Conservation (phyloP, 768 basidiomycete genomes). For the Leccinum sublutescens region DNA sequence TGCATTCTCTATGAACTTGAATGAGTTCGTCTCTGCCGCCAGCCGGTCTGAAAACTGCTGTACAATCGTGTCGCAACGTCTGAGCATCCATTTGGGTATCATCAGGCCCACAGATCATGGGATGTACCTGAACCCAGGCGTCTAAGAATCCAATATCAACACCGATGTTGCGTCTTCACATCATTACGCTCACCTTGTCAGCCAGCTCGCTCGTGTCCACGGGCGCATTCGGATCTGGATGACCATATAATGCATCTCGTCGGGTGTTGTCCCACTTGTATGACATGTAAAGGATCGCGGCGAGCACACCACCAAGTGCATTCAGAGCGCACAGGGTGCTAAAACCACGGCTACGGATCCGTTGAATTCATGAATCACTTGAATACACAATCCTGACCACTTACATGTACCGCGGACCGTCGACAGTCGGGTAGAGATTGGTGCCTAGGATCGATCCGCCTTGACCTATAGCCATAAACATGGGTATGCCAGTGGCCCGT, state of each 20-base stretch:
- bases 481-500: conserved; percentile 70
- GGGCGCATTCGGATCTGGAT: conserved; percentile 40
- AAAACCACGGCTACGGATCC: conserved; percentile 45
- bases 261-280: conserved; percentile 60
- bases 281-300: conserved; percentile 53
- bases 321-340: conserved; percentile 44
- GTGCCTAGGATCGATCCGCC: conserved; percentile 76
- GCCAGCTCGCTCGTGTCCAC: conserved; percentile 67
- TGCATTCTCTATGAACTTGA: background rate
- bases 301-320: conserved; percentile 18
- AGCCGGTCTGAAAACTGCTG: background rate
- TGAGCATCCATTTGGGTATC: background rate
- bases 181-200: conserved; percentile 49
- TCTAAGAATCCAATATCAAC: conserved; percentile 1
- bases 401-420: conserved; percentile 66
- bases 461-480: conserved; percentile 81
- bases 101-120: conserved; percentile 5
- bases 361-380: background rate
- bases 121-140: conserved; percentile 24
- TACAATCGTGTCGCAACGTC: background rate
- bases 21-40: background rate
- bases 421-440: conserved; percentile 63
- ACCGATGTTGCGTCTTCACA: background rate
- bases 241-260: conserved; percentile 53
- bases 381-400: conserved; percentile 15